Evolutionary conservation across 1,139 yeast species (phyloP), one percentile per base, ranked within the genome.

Genomic region (Debaryomyces fabryi): DNA sequence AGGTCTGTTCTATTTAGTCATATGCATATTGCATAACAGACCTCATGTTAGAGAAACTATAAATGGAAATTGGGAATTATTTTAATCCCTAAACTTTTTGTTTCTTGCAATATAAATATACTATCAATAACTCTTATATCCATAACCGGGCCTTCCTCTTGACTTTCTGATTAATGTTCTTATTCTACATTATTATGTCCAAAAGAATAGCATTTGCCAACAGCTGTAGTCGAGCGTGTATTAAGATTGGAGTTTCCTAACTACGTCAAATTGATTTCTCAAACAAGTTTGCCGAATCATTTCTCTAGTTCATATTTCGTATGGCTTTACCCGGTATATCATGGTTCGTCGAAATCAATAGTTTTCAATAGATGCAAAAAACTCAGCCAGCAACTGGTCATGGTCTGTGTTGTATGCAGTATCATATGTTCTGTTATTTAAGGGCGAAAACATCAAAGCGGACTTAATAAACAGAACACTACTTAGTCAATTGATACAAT

Each of bases 401-500:
- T 40, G 29, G 21, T 8, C 13, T 6, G 12, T 4, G 5, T n/a
- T 32, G 21, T 40, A 30, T 40, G 43, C 43, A 40, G 36, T 23
- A 18, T 21, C 8, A 18, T 20, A 12, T 18, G 3, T 25, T 18
- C 23, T 6, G 29, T 10, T 29, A 30, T 40, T 30, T 40, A 40
- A 40, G 43, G 43, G 43, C 43, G 43, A 40, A 21, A n/a, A 40
- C n/a, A 5, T 7, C 29, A n/a, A 30, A 21, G 4, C 7, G 37
- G 30, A 36, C 40, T 33, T 42, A 20, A 18, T 23, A 25, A 42
- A 21, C 35, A 36, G n/a, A n/a, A n/a, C 37, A 35, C n/a, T 38
- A 32, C 25, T n/a, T 15, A 40, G 29, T 12, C 36, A 40, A 40
- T 40, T 40, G 36, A 13, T 25, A 48, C 45, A 12, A 78, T 78